phyloP scores from a whole-genome alignment of 1,284 basidiomycete species.

The Trichosporon sp. region DNA sequence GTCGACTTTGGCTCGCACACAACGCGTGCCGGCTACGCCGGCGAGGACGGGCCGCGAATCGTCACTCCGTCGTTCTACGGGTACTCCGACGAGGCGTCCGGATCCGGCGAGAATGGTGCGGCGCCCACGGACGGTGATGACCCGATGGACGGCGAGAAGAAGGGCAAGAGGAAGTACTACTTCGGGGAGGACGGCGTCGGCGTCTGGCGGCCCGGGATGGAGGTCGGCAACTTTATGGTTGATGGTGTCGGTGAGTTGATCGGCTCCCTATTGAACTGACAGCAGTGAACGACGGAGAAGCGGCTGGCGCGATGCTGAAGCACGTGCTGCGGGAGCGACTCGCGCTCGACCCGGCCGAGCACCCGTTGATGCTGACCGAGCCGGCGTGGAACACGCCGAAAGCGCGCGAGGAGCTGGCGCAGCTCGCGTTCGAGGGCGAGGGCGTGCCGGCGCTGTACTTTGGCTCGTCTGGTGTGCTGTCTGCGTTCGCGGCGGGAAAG shows the following conservation, averaged over 20 bases:
- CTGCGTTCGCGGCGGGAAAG: slow-evolving; percentile 95
- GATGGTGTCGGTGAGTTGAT: slow-evolving; percentile 78
- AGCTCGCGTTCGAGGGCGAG: slow-evolving; percentile 96
- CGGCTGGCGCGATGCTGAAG: slow-evolving; percentile 66
- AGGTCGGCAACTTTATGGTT: slow-evolving; percentile 75
- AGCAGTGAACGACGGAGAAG: slow-evolving; percentile 72
- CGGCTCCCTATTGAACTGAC: not conserved
- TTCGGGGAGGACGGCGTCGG: slow-evolving; percentile 87
- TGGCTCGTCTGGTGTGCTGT: slow-evolving; percentile 91
- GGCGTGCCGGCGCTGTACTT: slow-evolving; percentile 94
- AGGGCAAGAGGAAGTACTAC: slow-evolving; percentile 61
- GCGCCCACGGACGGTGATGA: slow-evolving; percentile 18
- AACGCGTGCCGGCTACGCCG: slow-evolving; percentile 90
- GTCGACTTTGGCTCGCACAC: slow-evolving; percentile 89
- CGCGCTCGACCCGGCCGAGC: slow-evolving; percentile 65
- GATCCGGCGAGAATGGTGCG: slow-evolving; percentile 38
- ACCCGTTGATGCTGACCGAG: slow-evolving; percentile 90
- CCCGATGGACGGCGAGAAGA: slow-evolving; percentile 29
- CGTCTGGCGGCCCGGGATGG: slow-evolving; percentile 85
- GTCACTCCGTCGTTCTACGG: slow-evolving; percentile 88
- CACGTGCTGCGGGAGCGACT: slow-evolving; percentile 72
- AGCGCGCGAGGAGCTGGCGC: slow-evolving; percentile 86
- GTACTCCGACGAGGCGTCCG: slow-evolving; percentile 54
- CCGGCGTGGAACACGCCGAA: slow-evolving; percentile 90
- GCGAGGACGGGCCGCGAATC: slow-evolving; percentile 91